Evolutionary conservation across 176 grass and related monocot genomes (phyloP).

Genomic region (Puccinellia tenuiflora): DNA sequence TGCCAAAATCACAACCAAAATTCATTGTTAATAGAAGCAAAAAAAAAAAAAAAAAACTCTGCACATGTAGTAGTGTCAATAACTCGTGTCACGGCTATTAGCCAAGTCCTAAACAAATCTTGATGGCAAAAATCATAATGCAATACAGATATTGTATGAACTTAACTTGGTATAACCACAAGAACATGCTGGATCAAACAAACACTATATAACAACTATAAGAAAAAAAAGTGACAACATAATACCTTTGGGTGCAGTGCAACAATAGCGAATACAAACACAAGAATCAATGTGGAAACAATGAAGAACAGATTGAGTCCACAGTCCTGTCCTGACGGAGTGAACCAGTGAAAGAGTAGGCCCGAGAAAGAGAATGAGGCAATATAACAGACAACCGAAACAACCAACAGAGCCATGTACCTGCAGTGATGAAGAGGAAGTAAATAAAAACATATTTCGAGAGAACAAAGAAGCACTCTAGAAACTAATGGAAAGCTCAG

Average conservation of each 20-base stretch:
- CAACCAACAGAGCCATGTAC: conserved; percentile 88
- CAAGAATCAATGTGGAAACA: conserved; percentile 83
- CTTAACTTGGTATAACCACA: background rate
- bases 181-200: background rate
- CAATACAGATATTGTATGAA: background rate
- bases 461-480: background rate
- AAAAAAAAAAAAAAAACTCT: background rate
- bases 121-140: background rate
- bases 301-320: conserved; percentile 94
- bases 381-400: conserved; percentile 88
- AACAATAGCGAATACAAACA: conserved; percentile 71
- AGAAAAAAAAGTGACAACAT: background rate
- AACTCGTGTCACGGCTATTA: background rate
- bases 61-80: background rate
- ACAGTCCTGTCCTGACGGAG: conserved; percentile 88
- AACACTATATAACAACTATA: background rate
- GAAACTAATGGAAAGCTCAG: background rate
- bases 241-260: conserved; percentile 93
- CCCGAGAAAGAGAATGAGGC: conserved; percentile 77
- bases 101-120: background rate
- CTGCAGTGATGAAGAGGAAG: conserved; percentile 37
- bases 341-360: conserved; percentile 96
- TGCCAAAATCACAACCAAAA: conserved; percentile 17
- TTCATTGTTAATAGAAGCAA: background rate
- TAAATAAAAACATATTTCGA: background rate